These are phyloP conservation scores for Diaporthe longicolla DNA, from an alignment of 2,329 filamentous ascomycete genomes.

Conservation along the genomic window DNA sequence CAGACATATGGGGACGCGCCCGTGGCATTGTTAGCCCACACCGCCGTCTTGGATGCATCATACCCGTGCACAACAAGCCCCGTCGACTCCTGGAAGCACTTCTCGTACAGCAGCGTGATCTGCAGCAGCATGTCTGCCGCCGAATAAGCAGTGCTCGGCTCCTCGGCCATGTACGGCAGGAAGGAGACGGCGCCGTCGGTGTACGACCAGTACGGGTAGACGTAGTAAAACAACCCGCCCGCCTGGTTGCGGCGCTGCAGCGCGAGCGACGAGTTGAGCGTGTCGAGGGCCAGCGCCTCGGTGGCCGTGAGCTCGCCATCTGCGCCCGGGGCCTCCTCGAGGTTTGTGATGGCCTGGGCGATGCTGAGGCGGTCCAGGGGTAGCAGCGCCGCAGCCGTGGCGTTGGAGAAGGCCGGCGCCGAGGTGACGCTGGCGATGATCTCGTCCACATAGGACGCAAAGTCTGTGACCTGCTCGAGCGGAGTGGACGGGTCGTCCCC, in stretches of 20 bases:
- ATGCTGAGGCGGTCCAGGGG: constrained; percentile 41
- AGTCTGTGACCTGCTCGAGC: background rate
- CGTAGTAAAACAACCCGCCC: constrained; percentile 43
- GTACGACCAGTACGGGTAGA: constrained; percentile 44
- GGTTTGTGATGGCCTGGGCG: constrained; percentile 30
- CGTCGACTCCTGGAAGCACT: constrained; percentile 56
- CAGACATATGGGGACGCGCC: constrained; percentile 68
- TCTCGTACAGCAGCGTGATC: constrained; percentile 60
- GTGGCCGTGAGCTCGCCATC: constrained; percentile 2
- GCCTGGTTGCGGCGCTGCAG: constrained; percentile 40
- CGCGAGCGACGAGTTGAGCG: constrained; percentile 38
- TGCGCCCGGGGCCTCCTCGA: background rate
- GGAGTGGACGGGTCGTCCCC: background rate
- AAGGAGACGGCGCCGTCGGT: constrained; percentile 44
- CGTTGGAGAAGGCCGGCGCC: constrained; percentile 53
- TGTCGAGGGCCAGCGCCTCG: constrained; percentile 29
- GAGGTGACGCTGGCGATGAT: constrained; percentile 57
- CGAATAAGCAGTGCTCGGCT: constrained; percentile 56
- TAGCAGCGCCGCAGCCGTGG: constrained; percentile 19
- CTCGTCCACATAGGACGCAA: constrained; percentile 47
- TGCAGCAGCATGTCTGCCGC: constrained; percentile 62
- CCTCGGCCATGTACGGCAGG: constrained; percentile 62
- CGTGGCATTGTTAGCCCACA: constrained; percentile 65
- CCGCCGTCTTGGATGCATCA: constrained; percentile 61
- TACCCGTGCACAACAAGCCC: constrained; percentile 68